Evolutionary conservation across 495 filamentous ascomycete genomes (phyloP).

Genomic region (Aspergillus panamensis): DNA sequence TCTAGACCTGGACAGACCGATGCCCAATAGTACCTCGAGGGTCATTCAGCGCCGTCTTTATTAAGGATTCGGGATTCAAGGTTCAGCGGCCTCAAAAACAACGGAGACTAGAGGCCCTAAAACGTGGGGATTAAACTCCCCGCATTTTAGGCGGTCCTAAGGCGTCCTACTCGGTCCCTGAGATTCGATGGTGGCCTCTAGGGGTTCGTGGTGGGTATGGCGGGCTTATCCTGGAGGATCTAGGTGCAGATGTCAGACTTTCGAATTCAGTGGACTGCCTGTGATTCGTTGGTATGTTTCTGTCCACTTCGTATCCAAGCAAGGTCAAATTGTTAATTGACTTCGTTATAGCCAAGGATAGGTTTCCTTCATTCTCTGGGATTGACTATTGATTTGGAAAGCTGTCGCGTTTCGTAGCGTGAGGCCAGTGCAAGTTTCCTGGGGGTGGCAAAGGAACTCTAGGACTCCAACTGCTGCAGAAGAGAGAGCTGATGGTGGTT

Average conservation of each 20-base stretch:
- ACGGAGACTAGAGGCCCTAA: not conserved
- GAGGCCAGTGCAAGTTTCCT: too few species aligned
- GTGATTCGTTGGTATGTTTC: not conserved
- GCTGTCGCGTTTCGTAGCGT: not conserved
- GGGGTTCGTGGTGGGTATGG: not conserved
- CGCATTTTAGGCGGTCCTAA: not conserved
- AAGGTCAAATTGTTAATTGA: not conserved
- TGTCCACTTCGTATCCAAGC: not conserved
- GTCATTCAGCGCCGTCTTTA: not conserved
- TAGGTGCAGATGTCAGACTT: not conserved
- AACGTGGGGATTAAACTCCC: not conserved
- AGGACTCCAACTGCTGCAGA: too few species aligned
- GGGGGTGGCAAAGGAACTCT: too few species aligned
- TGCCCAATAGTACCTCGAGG: not conserved
- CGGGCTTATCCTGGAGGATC: not conserved
- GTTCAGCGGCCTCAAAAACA: not conserved
- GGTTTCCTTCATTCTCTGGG: too few species aligned
- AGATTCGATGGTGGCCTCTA: not conserved
- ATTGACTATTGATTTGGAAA: too few species aligned
- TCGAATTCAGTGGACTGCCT: not conserved
- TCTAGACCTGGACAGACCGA: not conserved
- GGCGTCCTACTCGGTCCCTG: not conserved
- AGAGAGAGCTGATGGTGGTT: too few species aligned
- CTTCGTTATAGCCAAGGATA: not conserved
- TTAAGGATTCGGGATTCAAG: not conserved